Percentiles rank a stretch among this genome's conserved stretches.
These are phyloP conservation scores for Uronychia setigera DNA, from an alignment of 73 alveolate species.

Conservation along the genomic window DNA sequence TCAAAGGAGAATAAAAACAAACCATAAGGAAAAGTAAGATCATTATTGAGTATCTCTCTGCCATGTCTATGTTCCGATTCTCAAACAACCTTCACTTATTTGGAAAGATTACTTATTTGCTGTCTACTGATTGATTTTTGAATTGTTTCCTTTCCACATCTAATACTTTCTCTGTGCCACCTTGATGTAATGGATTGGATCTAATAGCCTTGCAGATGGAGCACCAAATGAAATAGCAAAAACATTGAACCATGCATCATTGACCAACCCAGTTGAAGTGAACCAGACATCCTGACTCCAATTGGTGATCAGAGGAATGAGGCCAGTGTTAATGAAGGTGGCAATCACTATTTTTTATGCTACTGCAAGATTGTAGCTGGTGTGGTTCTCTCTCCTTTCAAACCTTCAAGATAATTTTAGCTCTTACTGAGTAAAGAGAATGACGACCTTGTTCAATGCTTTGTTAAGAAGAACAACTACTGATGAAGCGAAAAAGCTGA, in stretches of 20 bases:
- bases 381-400: constrained; percentile 68
- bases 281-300: constrained; percentile 30
- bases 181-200: constrained; percentile 41
- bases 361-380: constrained; percentile 67
- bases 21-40: constrained; percentile 40
- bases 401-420: constrained; percentile 9
- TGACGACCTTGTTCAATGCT: constrained; percentile 34
- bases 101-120: constrained; percentile 32
- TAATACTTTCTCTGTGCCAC: constrained; percentile 14
- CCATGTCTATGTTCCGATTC: constrained; percentile 30
- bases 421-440: neutral
- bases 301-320: constrained; percentile 59
- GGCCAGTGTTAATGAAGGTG: constrained; percentile 70
- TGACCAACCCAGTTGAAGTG: constrained; percentile 45
- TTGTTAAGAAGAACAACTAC: constrained; percentile 58
- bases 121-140: constrained; percentile 32
- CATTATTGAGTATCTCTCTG: constrained; percentile 54
- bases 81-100: constrained; percentile 11
- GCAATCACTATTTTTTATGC: constrained; percentile 71
- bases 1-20: constrained; percentile 55
- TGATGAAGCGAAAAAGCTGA: constrained; percentile 51
- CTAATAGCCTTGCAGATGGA: constrained; percentile 46
- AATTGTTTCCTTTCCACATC: constrained; percentile 26
- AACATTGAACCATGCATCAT: constrained; percentile 39
- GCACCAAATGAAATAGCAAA: constrained; percentile 36